A percentile compares a stretch with the other conserved stretches of the same genome.
Conservation (phyloP, 345 rosid genomes). For the Lepidium sativum region DNA sequence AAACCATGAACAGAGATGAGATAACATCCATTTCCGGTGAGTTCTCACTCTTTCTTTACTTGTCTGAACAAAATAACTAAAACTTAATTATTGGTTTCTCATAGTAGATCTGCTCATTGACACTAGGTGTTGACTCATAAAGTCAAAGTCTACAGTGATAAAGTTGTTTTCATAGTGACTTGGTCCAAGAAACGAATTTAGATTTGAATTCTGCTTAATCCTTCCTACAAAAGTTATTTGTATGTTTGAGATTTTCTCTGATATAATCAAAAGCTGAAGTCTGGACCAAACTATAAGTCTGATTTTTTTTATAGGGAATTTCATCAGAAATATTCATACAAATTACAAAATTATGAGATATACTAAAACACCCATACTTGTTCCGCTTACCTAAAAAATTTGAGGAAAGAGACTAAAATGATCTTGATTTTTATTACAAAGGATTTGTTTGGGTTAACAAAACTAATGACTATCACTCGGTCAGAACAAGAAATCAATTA, state of each 20-base stretch:
- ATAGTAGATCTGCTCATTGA: background rate
- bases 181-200: slow-evolving; percentile 1
- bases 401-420: too few species aligned
- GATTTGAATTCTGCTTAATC: background rate
- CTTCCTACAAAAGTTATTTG: background rate
- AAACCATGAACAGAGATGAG: slow-evolving; percentile 14
- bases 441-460: too few species aligned
- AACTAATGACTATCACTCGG: too few species aligned
- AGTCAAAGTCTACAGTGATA: slow-evolving; percentile 1
- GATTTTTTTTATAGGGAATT: too few species aligned
- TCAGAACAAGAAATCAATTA: too few species aligned
- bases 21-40: slow-evolving; percentile 13
- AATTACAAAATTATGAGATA: too few species aligned
- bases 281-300: too few species aligned
- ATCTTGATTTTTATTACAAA: too few species aligned
- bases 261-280: too few species aligned
- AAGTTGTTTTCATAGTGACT: background rate
- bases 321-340: too few species aligned
- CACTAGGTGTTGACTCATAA: background rate
- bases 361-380: too few species aligned
- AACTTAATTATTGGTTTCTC: background rate
- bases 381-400: too few species aligned
- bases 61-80: background rate
- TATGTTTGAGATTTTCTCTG: background rate
- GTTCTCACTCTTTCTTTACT: background rate